Conservation (phyloP, 192 early-diverging fungal genomes). For the Mortierella antarctica region DNA sequence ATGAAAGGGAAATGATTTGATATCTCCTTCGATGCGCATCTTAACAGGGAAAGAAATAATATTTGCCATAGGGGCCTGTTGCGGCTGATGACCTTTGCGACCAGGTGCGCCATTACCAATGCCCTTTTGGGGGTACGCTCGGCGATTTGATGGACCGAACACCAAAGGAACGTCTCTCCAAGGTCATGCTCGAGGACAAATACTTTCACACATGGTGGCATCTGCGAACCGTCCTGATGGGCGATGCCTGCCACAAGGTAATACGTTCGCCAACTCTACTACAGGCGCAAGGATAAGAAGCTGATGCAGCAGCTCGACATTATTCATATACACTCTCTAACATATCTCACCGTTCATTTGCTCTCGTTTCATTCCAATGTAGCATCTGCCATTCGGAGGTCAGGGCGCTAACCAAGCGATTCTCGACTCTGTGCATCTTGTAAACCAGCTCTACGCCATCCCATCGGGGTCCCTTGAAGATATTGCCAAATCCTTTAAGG, state of each 20-base stretch:
- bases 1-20: no score
- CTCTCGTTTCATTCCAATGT: no score
- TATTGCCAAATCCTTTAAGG: conserved; percentile 20
- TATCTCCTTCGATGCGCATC: no score
- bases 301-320: no score
- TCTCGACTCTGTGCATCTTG: conserved; percentile 25
- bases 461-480: conserved; percentile 18
- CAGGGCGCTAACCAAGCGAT: conserved; percentile 28
- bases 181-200: conserved; percentile 34
- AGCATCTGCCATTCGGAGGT: conserved; percentile 32
- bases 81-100: conserved; percentile 25
- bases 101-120: conserved; percentile 24
- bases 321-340: no score
- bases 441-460: conserved; percentile 30
- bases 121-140: conserved; percentile 21
- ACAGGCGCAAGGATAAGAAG: no score
- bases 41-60: background rate
- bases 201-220: conserved; percentile 33
- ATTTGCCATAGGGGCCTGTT: conserved; percentile 5
- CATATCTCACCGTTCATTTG: no score
- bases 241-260: conserved; percentile 32
- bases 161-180: conserved; percentile 26
- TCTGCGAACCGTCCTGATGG: conserved; percentile 19
- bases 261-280: no score
- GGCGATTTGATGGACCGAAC: conserved; percentile 27